Base-by-base conservation (phyloP, 1,139 yeast genomes). In the Protomyces lactucae-debilis region DNA sequence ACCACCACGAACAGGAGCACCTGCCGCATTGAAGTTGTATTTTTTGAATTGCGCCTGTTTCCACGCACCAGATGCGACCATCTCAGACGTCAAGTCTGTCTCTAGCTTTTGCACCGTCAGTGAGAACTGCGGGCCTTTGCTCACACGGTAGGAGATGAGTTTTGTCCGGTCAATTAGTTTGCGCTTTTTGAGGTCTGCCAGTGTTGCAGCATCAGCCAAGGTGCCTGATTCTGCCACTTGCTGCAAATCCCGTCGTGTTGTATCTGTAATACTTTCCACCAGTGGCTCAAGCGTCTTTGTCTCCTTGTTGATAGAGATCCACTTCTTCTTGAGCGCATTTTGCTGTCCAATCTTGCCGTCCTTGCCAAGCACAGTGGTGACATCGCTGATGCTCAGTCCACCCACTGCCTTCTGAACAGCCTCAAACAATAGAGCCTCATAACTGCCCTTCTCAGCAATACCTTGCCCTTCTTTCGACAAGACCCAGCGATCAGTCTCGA, bases 301-400 rank as follows among this genome's bases (percentile, higher is more conserved):
- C 69, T 87, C 88, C 76, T 93, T 93, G 70, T 83, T 79, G 72
- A 93, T 85, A 45, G 53, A 39, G 52, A 59, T 39, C 99, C 99
- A 93, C 60, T 96, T 96, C 76, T 92, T 92, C 78, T 91, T 93
- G 82, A 93, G 93, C n/a, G 98, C 99, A 73, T 92, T 87, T 72
- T 96, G 96, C 78, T 93, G 99, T 67, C 99, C 99, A 69, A 92
- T 82, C 72, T 87, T 86, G 67, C 97, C 98, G 68, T 85, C 83
- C 60, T 55, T 40, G 43, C 39, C 25, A 10, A 45, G 37, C 14
- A 53, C 32, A 52, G 65, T 70, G 70, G 84, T 83, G 66, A 93
- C 95, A 66, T 93, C 97, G 28, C 87, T 76, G 70, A 93, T 86
- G 73, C 88, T 88, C 72, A 93, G 81, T 53, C 95, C 91, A 67